phyloP scores from a whole-genome alignment of 2,329 filamentous ascomycete species.

The Talaromyces verruculosus region DNA sequence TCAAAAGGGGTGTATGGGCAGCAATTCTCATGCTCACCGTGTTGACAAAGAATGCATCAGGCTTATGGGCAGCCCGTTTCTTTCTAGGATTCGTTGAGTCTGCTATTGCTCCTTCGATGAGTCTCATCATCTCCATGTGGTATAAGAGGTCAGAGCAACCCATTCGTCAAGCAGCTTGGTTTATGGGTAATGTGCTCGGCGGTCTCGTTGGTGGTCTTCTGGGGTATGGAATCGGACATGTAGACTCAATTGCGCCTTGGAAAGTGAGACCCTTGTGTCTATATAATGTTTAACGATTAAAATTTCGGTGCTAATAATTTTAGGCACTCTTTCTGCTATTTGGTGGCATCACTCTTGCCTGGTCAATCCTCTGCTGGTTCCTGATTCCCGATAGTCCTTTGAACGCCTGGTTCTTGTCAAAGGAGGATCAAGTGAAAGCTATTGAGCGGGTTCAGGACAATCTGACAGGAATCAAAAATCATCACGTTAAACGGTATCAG shows the following conservation, averaged over 20 bases:
- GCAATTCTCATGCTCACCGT: neutral
- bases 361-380: neutral
- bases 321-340: neutral
- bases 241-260: neutral
- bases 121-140: constrained; percentile 34
- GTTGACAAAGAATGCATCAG: neutral
- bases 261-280: neutral
- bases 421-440: neutral
- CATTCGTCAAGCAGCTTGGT: constrained; percentile 59
- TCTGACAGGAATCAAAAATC: neutral
- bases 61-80: constrained; percentile 12
- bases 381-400: neutral
- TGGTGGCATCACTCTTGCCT: neutral
- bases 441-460: neutral
- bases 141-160: constrained; percentile 53
- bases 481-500: neutral
- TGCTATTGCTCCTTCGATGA: constrained; percentile 26
- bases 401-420: neutral
- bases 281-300: too few relatives aligned
- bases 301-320: too few relatives aligned
- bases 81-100: constrained; percentile 24
- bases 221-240: neutral
- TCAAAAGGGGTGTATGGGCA: neutral
- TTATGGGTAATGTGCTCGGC: constrained; percentile 38
- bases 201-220: neutral